Percentiles rank a stretch among this genome's conserved stretches.
Conservation (phyloP, 2,329 filamentous ascomycete species). For the Colletotrichum sp. region DNA sequence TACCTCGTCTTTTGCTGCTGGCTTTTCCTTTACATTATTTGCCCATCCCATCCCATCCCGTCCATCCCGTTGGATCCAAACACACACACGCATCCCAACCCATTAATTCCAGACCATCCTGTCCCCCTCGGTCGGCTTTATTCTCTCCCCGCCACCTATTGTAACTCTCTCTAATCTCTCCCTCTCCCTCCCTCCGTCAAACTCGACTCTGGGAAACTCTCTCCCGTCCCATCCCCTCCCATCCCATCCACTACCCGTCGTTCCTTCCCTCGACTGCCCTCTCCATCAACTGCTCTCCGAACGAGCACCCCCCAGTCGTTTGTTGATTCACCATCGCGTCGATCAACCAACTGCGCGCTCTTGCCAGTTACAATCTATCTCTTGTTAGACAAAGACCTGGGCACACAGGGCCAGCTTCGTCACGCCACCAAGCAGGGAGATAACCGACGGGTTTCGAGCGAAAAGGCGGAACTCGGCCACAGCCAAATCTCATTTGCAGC, state of each 20-base stretch:
- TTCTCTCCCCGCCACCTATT: neutral
- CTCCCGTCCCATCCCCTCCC: neutral
- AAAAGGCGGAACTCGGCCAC: slow-evolving; percentile 22
- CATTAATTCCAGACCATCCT: neutral
- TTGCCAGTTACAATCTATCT: neutral
- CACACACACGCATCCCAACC: neutral
- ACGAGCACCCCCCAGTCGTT: neutral
- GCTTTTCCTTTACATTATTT: neutral
- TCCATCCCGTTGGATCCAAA: neutral
- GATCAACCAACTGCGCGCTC: neutral
- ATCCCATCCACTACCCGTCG: neutral
- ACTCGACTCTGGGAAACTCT: neutral
- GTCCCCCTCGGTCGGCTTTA: slow-evolving; percentile 3
- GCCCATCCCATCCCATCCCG: neutral
- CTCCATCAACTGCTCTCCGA: neutral
- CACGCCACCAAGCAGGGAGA: slow-evolving; percentile 17
- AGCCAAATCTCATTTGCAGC: slow-evolving; percentile 16
- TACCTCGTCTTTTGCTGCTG: neutral
- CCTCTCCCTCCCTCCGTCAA: neutral
- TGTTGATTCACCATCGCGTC: neutral
- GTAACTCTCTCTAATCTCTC: neutral
- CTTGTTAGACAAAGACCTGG: slow-evolving; percentile 3
- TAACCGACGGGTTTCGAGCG: slow-evolving; percentile 21
- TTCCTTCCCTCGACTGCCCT: neutral
- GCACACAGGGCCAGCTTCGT: slow-evolving; percentile 8